Evolutionary conservation across 768 basidiomycete genomes (phyloP).

Genomic region (Mycena maculata): DNA sequence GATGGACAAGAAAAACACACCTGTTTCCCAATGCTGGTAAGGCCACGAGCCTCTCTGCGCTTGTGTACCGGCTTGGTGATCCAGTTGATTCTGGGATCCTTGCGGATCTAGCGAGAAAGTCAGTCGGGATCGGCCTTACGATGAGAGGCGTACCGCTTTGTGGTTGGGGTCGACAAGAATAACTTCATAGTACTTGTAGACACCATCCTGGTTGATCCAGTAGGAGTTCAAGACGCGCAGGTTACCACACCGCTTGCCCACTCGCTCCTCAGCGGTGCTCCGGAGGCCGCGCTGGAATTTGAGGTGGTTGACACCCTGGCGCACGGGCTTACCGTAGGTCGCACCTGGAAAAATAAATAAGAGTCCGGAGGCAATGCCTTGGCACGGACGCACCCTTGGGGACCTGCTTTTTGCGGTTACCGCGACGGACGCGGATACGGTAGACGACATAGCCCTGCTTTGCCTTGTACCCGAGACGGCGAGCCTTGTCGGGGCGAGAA

Average conservation of each 20-base stretch:
- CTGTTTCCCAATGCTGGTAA: constrained; percentile 96
- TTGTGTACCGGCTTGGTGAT: constrained; percentile 99
- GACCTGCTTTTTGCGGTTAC: constrained; percentile 99
- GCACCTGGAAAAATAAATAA: constrained; percentile 68
- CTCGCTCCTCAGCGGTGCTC: constrained; percentile 97
- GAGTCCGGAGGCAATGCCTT: neutral
- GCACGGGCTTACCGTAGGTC: constrained; percentile 98
- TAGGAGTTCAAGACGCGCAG: constrained; percentile 97
- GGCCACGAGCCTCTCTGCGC: constrained; percentile 96
- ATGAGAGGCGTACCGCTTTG: constrained; percentile 79
- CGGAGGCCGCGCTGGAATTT: constrained; percentile 96
- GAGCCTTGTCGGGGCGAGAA: constrained; percentile 98
- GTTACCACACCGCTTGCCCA: constrained; percentile 96
- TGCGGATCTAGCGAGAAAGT: constrained; percentile 74
- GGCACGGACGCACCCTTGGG: constrained; percentile 80
- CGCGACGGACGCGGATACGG: constrained; percentile 95
- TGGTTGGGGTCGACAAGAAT: constrained; percentile 97
- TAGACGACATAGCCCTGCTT: constrained; percentile 99
- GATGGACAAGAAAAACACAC: constrained; percentile 52
- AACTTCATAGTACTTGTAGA: constrained; percentile 99
- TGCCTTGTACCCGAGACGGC: constrained; percentile 98
- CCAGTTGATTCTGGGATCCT: constrained; percentile 99
- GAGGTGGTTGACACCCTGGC: constrained; percentile 99
- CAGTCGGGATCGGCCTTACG: neutral
- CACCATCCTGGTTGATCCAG: constrained; percentile 99